Evolutionary conservation across 176 grass and related monocot species (phyloP).

Genomic region (Melocanna baccifera): DNA sequence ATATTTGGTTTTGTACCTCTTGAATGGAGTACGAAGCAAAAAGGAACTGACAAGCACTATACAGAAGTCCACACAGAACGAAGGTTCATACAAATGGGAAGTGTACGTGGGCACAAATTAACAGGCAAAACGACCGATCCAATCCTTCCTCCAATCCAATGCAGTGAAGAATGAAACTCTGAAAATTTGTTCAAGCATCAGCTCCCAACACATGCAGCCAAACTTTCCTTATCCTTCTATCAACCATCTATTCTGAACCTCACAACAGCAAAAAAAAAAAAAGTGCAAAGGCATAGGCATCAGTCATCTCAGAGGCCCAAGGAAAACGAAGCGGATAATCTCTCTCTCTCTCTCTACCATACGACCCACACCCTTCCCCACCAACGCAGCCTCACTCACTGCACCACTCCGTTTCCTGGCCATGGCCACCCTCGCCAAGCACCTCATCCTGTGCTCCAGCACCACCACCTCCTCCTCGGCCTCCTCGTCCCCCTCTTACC

Average conservation of each 20-base stretch:
- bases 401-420: not conserved
- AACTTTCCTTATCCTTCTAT: constrained; percentile 21
- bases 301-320: constrained; percentile 7
- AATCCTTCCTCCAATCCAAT: not conserved
- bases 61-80: not conserved
- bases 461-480: constrained; percentile 14
- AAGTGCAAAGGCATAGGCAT: not conserved
- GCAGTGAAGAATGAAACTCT: not conserved
- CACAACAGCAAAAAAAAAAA: not conserved
- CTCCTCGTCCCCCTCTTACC: not conserved
- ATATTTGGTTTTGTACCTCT: no score
- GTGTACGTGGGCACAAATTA: not conserved
- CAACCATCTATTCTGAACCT: not conserved
- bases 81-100: not conserved
- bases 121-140: not conserved
- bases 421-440: constrained; percentile 80
- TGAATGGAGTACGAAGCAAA: no score
- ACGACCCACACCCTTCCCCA: not conserved
- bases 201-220: not conserved
- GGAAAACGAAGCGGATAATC: constrained; percentile 30
- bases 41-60: not conserved
- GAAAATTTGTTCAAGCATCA: not conserved
- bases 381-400: not conserved
- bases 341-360: not conserved
- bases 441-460: constrained; percentile 66